Percentiles rank a stretch among this genome's conserved stretches.
These are phyloP conservation scores for Oryza australiensis DNA, from an alignment of 176 grass and related monocot species.

Conservation along the genomic window DNA sequence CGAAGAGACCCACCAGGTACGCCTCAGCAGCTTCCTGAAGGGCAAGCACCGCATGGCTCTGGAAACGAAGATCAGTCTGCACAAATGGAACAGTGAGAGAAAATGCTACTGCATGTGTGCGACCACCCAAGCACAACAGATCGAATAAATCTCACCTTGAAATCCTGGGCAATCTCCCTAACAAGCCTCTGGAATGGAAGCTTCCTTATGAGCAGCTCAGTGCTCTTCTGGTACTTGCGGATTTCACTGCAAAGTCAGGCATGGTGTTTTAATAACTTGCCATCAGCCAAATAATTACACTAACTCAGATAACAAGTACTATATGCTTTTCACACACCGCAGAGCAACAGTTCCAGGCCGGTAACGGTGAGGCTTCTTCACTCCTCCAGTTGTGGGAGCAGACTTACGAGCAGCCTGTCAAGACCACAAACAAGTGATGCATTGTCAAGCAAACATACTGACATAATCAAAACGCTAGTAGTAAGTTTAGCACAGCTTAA, in stretches of 20 bases:
- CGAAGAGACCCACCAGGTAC: slow-evolving; percentile 62
- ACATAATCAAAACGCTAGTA: neutral
- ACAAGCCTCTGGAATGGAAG: slow-evolving; percentile 80
- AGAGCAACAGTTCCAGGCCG: slow-evolving; percentile 25
- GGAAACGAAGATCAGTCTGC: slow-evolving; percentile 76
- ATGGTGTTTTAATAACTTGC: neutral
- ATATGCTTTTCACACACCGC: slow-evolving; percentile 29
- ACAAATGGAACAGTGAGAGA: neutral
- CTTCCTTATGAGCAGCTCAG: slow-evolving; percentile 66
- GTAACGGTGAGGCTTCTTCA: slow-evolving; percentile 81
- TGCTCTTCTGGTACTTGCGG: slow-evolving; percentile 20
- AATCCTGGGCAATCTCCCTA: slow-evolving; percentile 75
- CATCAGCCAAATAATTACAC: neutral
- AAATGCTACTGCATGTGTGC: neutral
- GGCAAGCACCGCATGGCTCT: slow-evolving; percentile 46
- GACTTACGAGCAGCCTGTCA: slow-evolving; percentile 63
- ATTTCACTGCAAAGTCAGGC: slow-evolving; percentile 47
- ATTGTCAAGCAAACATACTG: neutral
- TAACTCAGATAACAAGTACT: neutral
- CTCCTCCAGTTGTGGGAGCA: slow-evolving; percentile 68
- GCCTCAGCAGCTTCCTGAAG: slow-evolving; percentile 58
- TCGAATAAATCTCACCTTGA: slow-evolving; percentile 45
- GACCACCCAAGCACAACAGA: neutral
- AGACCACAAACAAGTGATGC: neutral
- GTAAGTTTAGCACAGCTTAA: neutral